These are phyloP conservation scores for Kwoniella dendrophila DNA, from an alignment of 768 basidiomycete species.

Conservation along the genomic window DNA sequence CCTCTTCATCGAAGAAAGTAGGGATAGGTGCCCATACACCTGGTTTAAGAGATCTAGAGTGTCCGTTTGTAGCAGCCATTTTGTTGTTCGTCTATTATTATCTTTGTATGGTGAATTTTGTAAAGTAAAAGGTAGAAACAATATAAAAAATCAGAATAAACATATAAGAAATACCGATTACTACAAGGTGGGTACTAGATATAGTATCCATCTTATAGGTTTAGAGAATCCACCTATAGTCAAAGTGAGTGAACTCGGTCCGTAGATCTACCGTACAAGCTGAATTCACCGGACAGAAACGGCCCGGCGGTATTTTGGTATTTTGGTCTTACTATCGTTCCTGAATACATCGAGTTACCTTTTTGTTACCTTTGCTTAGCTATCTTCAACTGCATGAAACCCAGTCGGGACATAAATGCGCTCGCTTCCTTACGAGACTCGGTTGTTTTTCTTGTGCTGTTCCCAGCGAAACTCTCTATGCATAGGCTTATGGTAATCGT, in stretches of 20 bases:
- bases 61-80: constrained; percentile 34
- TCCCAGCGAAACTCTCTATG: too few species aligned
- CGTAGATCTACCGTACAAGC: constrained; percentile 10
- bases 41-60: constrained; percentile 64
- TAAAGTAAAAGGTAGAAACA: neutral
- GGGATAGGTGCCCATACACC: constrained; percentile 86
- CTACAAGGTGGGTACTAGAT: constrained; percentile 1
- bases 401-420: too few species aligned
- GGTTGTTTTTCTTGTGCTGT: too few species aligned
- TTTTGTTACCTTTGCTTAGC: too few species aligned
- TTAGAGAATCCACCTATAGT: neutral
- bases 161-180: constrained; percentile 1
- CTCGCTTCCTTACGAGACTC: too few species aligned
- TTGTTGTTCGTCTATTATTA: constrained; percentile 5
- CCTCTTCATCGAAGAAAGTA: constrained; percentile 76
- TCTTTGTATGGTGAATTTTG: neutral
- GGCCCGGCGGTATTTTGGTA: constrained; percentile 13
- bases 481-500: too few species aligned
- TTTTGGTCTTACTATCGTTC: too few species aligned
- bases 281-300: constrained; percentile 1
- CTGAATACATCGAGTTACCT: neutral
- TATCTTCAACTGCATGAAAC: too few species aligned
- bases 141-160: neutral
- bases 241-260: neutral
- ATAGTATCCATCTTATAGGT: constrained; percentile 3